Evolutionary conservation across 306 rosid genomes (phyloP), one percentile per base, ranked within the genome.

Genomic region (Fragaria vesca): DNA sequence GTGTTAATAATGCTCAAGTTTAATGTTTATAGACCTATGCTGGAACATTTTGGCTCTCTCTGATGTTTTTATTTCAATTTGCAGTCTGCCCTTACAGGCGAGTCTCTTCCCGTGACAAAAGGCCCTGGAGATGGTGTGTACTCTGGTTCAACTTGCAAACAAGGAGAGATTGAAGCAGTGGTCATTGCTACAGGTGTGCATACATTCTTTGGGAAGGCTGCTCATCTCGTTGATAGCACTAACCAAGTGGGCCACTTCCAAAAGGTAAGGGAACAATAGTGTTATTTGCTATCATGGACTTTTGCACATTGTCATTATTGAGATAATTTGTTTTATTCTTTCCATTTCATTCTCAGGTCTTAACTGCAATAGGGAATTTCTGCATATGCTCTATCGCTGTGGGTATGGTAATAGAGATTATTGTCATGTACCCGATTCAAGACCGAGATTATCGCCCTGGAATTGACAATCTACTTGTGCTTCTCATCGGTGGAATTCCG

Each of bases 201-300:
- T 78, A 92, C 98, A 47, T 95, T 95, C 88, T 95, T 95, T 69
- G 98, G 98, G 5, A 95, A 92, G 80, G 98, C 98, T 84, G 98
- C 98, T 71, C 98, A 95, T 80, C 98, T 95, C 69, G 98, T 95
- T 55, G 98, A 95, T 77, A 87, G 90, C 55, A 95, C 98, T 1
- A 95, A 95, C 82, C 97, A 95, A 89, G 98, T 95, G 65, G 98
- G 98, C 21, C 98, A 95, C 88, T 95, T 95, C 84, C 98, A 95
- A 84, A 81, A 92, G 97, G 98, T 82, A 87, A 76, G 87, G 57
- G 51, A 46, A 72, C 45, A 10, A 69, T 69, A 36, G 66, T 69
- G 67, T 42, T 61, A 28, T 21, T 71, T 5, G 18, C 63, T 38
- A 50, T n/a, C 58, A 20, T 66, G 66, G 69, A n/a, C 21, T 63